A percentile compares a stretch with the other conserved stretches of the same genome.
These are phyloP conservation scores for Tripterygium wilfordii DNA, from an alignment of 177 flowering plant genomes.

Conservation along the genomic window DNA sequence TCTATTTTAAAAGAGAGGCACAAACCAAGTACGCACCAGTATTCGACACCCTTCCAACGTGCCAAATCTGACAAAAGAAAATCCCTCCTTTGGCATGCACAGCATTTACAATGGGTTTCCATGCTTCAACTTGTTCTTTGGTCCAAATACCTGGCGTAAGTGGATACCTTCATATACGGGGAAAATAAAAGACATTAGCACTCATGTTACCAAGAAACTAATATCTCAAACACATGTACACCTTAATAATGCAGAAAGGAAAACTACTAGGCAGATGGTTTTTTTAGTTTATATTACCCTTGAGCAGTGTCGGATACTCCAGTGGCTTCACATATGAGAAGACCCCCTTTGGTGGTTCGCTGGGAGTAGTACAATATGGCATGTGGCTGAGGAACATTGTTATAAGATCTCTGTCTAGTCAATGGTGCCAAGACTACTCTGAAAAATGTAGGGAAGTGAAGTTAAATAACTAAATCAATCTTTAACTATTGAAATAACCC, in stretches of 20 bases:
- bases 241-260: too few species aligned
- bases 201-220: too few species aligned
- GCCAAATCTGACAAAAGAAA: constrained; percentile 33
- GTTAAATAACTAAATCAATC: too few species aligned
- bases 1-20: background rate
- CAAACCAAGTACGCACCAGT: constrained; percentile 2
- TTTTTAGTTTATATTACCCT: too few species aligned
- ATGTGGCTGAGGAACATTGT: constrained; percentile 24
- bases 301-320: constrained; percentile 28
- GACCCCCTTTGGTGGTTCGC: constrained; percentile 23
- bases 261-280: too few species aligned
- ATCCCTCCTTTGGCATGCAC: constrained; percentile 42
- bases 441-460: too few species aligned
- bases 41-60: constrained; percentile 10
- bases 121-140: constrained; percentile 38
- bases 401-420: constrained; percentile 19
- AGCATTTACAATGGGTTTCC: constrained; percentile 45
- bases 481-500: too few species aligned
- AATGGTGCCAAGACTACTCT: constrained; percentile 25
- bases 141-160: constrained; percentile 43
- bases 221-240: too few species aligned
- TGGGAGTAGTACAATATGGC: constrained; percentile 23
- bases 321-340: constrained; percentile 29
- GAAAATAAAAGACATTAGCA: background rate
- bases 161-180: constrained; percentile 14